phyloP scores from a whole-genome alignment of 2,329 filamentous ascomycete species.

The Colletotrichum aenigma region DNA sequence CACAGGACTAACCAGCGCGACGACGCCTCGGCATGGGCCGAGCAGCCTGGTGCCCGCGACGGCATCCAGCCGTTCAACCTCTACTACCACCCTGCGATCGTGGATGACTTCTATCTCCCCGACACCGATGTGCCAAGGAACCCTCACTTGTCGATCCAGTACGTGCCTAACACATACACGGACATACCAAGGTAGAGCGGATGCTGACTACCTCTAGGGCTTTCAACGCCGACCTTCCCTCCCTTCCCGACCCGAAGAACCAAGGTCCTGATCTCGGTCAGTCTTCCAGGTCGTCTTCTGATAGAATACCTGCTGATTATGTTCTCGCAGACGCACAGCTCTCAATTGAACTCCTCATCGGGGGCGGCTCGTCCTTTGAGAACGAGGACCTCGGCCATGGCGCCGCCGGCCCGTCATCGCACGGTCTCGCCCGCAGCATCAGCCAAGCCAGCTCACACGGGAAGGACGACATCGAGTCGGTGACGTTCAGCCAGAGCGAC shows the following conservation, averaged over 20 bases:
- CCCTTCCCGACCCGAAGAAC: background rate
- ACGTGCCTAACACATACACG: background rate
- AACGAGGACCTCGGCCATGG: background rate
- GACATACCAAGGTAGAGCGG: background rate
- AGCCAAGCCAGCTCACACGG: slow-evolving; percentile 10
- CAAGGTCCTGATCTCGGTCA: background rate
- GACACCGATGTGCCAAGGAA: background rate
- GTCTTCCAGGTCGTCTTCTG: background rate
- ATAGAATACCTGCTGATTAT: background rate
- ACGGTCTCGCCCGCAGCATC: background rate
- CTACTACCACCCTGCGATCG: background rate
- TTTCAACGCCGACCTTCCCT: background rate
- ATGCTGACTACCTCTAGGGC: background rate
- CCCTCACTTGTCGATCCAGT: background rate
- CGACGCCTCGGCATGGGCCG: background rate
- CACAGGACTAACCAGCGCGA: background rate
- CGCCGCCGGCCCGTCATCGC: background rate
- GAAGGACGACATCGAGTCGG: background rate
- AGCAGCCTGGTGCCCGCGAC: background rate
- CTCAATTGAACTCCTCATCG: background rate
- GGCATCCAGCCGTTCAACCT: background rate
- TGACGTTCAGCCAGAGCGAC: background rate
- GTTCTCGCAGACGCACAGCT: background rate
- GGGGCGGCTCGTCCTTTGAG: background rate
- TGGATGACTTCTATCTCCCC: background rate